Evolutionary conservation across 2,329 filamentous ascomycete genomes (phyloP).

Genomic region (Fusarium paranaense): DNA sequence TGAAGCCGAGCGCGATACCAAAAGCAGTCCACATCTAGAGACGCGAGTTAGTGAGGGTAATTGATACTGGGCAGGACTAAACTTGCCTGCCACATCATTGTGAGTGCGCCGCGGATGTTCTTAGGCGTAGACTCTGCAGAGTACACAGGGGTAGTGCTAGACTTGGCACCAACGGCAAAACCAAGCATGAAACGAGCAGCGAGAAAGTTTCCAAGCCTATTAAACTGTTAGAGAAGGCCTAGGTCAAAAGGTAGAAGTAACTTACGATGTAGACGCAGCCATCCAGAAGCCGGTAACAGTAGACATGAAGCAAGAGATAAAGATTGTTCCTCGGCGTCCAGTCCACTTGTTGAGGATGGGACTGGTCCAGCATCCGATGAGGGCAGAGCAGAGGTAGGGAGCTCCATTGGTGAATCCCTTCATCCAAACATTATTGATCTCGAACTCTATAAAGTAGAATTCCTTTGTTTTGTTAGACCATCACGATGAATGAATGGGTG

Average conservation of each 20-base stretch:
- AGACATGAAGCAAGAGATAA: constrained; percentile 69
- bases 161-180: constrained; percentile 53
- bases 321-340: constrained; percentile 73
- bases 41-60: background rate
- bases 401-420: constrained; percentile 67
- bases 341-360: constrained; percentile 68
- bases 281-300: constrained; percentile 65
- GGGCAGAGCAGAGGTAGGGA: constrained; percentile 64
- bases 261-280: constrained; percentile 67
- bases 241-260: constrained; percentile 32
- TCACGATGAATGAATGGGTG: constrained; percentile 38
- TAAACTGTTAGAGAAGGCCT: accelerated
- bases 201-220: constrained; percentile 42
- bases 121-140: constrained; percentile 53
- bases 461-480: constrained; percentile 36
- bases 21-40: constrained; percentile 48
- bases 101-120: constrained; percentile 53
- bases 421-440: constrained; percentile 56
- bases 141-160: constrained; percentile 51
- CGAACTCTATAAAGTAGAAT: constrained; percentile 50
- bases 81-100: constrained; percentile 52
- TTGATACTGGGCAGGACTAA: accelerated
- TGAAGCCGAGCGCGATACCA: constrained; percentile 55
- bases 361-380: constrained; percentile 51
- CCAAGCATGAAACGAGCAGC: constrained; percentile 51